A percentile compares a stretch with the other conserved stretches of the same genome.
These are phyloP conservation scores for Fraxinus nigra DNA, from an alignment of 305 asterid genomes.

Conservation along the genomic window DNA sequence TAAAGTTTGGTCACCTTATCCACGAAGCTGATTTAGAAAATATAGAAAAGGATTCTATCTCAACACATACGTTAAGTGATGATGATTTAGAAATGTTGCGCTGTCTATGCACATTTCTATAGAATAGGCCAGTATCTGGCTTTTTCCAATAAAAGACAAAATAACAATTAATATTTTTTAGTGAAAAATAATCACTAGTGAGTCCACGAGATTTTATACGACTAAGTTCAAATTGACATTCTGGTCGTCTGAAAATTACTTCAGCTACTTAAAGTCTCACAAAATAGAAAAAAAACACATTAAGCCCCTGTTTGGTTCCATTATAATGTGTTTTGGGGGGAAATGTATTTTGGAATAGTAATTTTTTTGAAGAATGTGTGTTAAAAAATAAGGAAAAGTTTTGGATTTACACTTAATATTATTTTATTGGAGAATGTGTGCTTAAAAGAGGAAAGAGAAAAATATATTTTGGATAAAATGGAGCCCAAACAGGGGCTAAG, in stretches of 20 bases:
- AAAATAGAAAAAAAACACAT: background rate
- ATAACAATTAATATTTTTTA: background rate
- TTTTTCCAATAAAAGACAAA: conserved; percentile 3
- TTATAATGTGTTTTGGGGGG: too few relatives aligned
- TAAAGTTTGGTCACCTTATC: background rate
- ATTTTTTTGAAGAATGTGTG: too few relatives aligned
- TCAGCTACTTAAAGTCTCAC: background rate
- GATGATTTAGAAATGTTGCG: background rate
- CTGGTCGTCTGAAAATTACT: background rate
- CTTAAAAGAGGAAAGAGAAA: too few relatives aligned
- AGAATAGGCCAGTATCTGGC: background rate
- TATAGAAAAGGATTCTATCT: background rate
- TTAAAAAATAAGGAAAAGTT: too few relatives aligned
- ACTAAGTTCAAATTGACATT: background rate
- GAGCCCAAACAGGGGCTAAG: too few relatives aligned
- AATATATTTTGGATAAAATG: too few relatives aligned
- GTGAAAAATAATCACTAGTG: background rate
- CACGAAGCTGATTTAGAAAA: background rate
- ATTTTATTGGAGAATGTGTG: too few relatives aligned
- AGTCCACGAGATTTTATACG: background rate
- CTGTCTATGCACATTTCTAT: background rate
- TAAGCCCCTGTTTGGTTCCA: background rate
- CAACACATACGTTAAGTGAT: background rate
- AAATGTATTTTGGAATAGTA: too few relatives aligned
- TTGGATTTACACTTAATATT: too few relatives aligned